Conservation (phyloP, 2,329 filamentous ascomycete species). For the Diplodia seriata region DNA sequence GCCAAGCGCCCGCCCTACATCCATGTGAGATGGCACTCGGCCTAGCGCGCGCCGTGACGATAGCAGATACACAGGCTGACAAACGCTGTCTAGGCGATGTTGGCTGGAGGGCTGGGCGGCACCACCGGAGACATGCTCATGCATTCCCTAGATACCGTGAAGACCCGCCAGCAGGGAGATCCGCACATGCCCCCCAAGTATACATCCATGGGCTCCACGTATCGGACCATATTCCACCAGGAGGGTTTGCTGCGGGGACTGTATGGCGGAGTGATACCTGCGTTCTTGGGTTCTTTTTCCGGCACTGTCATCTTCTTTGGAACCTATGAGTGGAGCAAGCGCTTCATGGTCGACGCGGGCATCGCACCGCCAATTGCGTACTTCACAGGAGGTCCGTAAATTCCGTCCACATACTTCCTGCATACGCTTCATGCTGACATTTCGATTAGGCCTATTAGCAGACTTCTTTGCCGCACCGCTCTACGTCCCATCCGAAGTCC, state of each 20-base stretch:
- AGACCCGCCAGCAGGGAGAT: constrained; percentile 96
- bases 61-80: constrained; percentile 13
- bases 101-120: constrained; percentile 91
- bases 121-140: constrained; percentile 96
- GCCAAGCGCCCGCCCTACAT: constrained; percentile 56
- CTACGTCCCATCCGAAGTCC: constrained; percentile 95
- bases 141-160: constrained; percentile 98
- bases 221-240: constrained; percentile 90
- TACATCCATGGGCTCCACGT: constrained; percentile 85
- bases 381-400: constrained; percentile 73
- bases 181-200: constrained; percentile 93
- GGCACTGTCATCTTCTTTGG: constrained; percentile 96
- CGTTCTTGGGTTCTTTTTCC: constrained; percentile 88
- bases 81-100: constrained; percentile 73
- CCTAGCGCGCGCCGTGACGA: neutral
- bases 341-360: constrained; percentile 83
- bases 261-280: constrained; percentile 92
- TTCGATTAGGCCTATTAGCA: constrained; percentile 76
- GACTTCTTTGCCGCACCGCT: constrained; percentile 90
- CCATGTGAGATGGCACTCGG: constrained; percentile 48
- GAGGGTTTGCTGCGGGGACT: constrained; percentile 86
- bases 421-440: neutral
- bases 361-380: constrained; percentile 85
- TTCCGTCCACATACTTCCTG: neutral
- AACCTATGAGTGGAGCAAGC: constrained; percentile 94